Conservation (phyloP, 139 green algal species). For the Zygnema circumcarinatum region DNA sequence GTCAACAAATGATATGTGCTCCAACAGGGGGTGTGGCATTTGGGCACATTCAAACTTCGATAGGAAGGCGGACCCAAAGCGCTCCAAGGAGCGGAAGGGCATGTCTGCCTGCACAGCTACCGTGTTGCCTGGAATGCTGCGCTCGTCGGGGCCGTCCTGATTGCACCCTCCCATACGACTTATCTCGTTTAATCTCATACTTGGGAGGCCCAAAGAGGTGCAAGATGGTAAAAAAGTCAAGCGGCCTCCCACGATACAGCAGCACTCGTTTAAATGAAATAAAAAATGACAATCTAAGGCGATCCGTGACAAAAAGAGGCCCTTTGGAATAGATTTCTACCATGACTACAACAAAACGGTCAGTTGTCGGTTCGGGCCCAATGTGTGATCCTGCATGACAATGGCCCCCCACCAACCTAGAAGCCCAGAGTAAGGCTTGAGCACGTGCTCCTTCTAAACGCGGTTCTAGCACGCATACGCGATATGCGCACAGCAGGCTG, state of each 20-base stretch:
- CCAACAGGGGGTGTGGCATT: slow-evolving; percentile 74
- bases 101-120: slow-evolving; percentile 93
- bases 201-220: no score
- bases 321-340: no score
- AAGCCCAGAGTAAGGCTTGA: no score
- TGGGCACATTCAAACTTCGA: slow-evolving; percentile 87
- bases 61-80: slow-evolving; percentile 80
- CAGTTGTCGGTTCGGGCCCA: slow-evolving; percentile 95
- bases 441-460: no score
- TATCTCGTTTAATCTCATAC: no score
- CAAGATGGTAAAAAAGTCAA: no score
- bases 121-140: slow-evolving; percentile 92
- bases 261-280: no score
- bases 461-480: no score
- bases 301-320: no score
- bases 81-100: slow-evolving; percentile 69
- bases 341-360: slow-evolving; percentile 91
- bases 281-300: no score
- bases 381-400: slow-evolving; percentile 79
- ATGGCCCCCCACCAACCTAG: no score
- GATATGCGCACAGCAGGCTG: slow-evolving; percentile 2
- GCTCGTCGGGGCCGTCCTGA: slow-evolving; percentile 80
- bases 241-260: no score
- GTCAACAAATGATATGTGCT: slow-evolving; percentile 92
- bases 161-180: slow-evolving; percentile 67